Conservation (phyloP, 805 yeast genomes). For the Suhomyces faveliae region DNA sequence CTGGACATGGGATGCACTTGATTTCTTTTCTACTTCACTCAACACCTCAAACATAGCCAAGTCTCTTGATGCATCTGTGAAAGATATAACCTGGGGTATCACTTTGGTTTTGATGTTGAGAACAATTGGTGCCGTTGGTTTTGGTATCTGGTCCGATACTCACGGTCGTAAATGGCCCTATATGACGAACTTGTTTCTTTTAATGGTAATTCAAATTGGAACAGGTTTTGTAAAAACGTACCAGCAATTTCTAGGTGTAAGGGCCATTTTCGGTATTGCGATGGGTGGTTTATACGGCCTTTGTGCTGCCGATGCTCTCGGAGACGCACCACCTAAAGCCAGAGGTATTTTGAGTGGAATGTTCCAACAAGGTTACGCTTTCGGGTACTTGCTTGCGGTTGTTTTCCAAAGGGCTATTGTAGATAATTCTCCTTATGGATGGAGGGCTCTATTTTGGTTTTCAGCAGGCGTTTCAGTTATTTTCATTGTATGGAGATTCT, state of each 20-base stretch:
- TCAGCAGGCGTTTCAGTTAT: constrained; percentile 67
- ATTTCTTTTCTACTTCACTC: constrained; percentile 57
- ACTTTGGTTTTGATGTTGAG: constrained; percentile 68
- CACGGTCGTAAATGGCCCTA: constrained; percentile 63
- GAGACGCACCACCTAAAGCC: constrained; percentile 58
- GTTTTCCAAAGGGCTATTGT: constrained; percentile 64
- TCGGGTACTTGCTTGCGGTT: constrained; percentile 66
- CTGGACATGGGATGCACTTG: constrained; percentile 70
- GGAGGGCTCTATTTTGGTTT: constrained; percentile 71
- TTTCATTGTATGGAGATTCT: constrained; percentile 55
- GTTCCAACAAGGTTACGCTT: constrained; percentile 78
- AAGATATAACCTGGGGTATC: constrained; percentile 66
- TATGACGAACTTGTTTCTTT: constrained; percentile 42
- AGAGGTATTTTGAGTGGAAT: constrained; percentile 63
- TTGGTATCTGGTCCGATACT: constrained; percentile 59
- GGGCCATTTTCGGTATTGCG: constrained; percentile 63
- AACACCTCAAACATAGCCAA: constrained; percentile 49
- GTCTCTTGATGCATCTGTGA: constrained; percentile 44
- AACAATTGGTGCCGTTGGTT: constrained; percentile 62
- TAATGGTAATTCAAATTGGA: constrained; percentile 58
- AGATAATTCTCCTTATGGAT: constrained; percentile 47
- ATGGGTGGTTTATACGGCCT: constrained; percentile 74
- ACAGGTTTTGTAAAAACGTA: constrained; percentile 60
- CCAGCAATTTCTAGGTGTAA: constrained; percentile 56
- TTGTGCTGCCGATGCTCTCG: constrained; percentile 64